Conservation (phyloP, 441 rosid species). For the Macaranga tanarius region DNA sequence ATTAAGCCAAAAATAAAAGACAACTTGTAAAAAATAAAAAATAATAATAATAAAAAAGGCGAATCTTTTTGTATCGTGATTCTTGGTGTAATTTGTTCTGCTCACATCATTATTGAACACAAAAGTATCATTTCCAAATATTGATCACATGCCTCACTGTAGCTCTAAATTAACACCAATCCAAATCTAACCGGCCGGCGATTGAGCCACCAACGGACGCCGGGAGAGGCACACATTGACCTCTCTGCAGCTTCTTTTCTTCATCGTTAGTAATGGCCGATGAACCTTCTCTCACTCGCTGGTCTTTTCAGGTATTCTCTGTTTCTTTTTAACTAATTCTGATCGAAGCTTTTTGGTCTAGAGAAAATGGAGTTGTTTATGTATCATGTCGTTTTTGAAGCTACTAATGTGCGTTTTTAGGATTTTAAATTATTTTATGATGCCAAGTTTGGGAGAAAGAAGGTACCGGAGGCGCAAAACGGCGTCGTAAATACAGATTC, state of each 20-base stretch:
- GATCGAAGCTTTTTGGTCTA: not conserved
- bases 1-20: too few species aligned
- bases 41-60: too few species aligned
- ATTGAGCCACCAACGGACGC: not conserved
- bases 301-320: slow-evolving; percentile 73
- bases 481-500: slow-evolving; percentile 28
- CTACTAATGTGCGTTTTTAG: slow-evolving; percentile 45
- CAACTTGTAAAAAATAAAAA: too few species aligned
- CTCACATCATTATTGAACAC: too few species aligned
- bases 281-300: slow-evolving; percentile 72
- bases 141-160: not conserved
- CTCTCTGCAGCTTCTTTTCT: not conserved
- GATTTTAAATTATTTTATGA: slow-evolving; percentile 75
- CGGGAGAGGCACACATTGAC: not conserved
- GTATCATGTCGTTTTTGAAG: slow-evolving; percentile 28
- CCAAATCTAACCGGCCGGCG: slow-evolving; percentile 1
- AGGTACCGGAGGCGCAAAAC: slow-evolving; percentile 40
- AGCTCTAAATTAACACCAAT: not conserved
- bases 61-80: too few species aligned
- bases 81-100: too few species aligned
- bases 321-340: not conserved
- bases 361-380: not conserved
- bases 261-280: slow-evolving; percentile 48
- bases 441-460: slow-evolving; percentile 92
- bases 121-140: too few species aligned